Evolutionary conservation across 129 eudicot genomes (phyloP).

Genomic region (Helianthus annuus): HanXRQr2.0-SUNRISE NC_035433.2:8082065-8082564

Average conservation of each 20-base stretch:
- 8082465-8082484: constrained; percentile 23
- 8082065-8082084: constrained; percentile 36
- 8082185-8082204: background rate
- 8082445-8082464: constrained; percentile 63
- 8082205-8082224: constrained; percentile 30
- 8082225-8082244: constrained; percentile 58
- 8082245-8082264: constrained; percentile 90
- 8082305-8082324: constrained; percentile 85
- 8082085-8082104: constrained; percentile 31
- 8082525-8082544: constrained; percentile 29
- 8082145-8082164: constrained; percentile 36
- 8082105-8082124: constrained; percentile 45
- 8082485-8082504: constrained; percentile 1
- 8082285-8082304: constrained; percentile 88
- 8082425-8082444: constrained; percentile 87
- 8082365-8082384: background rate
- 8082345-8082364: constrained; percentile 17
- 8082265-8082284: constrained; percentile 74
- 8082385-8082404: background rate
- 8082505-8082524: background rate
- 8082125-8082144: constrained; percentile 41
- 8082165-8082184: background rate
- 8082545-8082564: constrained; percentile 42
- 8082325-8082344: constrained; percentile 31
- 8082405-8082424: constrained; percentile 62